Percentiles rank a stretch among this genome's conserved stretches.
These are phyloP conservation scores for Colletotrichum cereale DNA, from an alignment of 2,329 filamentous ascomycete genomes.

Conservation along the genomic window DNA sequence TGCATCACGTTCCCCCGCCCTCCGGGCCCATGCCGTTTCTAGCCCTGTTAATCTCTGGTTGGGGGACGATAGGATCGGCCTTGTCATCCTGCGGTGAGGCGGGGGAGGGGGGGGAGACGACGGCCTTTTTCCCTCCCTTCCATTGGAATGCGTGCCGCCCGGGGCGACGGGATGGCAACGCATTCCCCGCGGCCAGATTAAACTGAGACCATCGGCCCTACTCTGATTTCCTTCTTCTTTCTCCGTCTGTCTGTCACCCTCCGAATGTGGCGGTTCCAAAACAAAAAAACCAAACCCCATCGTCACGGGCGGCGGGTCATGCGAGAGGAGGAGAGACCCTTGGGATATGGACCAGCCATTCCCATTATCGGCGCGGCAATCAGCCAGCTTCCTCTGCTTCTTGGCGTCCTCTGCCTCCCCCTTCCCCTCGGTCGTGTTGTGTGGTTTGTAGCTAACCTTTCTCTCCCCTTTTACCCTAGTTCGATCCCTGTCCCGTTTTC, in stretches of 20 bases:
- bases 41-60: not conserved
- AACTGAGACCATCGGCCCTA: conserved; percentile 23
- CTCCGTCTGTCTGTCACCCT: not conserved
- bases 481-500: not conserved
- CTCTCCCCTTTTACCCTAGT: not conserved
- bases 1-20: conserved; percentile 33
- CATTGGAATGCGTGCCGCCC: conserved; percentile 34
- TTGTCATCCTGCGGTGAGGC: not conserved
- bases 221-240: not conserved
- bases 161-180: conserved; percentile 24
- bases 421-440: too few relatives aligned
- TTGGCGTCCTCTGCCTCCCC: not conserved
- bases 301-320: conserved; percentile 13
- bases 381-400: not conserved
- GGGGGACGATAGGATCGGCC: too few relatives aligned
- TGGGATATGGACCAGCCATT: conserved; percentile 15
- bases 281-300: not conserved
- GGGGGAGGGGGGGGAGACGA: not conserved
- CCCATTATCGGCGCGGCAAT: not conserved
- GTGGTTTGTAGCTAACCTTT: not conserved
- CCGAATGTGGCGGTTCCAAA: not conserved
- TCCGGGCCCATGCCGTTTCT: not conserved
- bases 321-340: not conserved
- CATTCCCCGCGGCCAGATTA: conserved; percentile 35
- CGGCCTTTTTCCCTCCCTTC: conserved; percentile 27